phyloP scores from a whole-genome alignment of 176 grass and related monocot genomes.

The Pontederia crassipes region DNA sequence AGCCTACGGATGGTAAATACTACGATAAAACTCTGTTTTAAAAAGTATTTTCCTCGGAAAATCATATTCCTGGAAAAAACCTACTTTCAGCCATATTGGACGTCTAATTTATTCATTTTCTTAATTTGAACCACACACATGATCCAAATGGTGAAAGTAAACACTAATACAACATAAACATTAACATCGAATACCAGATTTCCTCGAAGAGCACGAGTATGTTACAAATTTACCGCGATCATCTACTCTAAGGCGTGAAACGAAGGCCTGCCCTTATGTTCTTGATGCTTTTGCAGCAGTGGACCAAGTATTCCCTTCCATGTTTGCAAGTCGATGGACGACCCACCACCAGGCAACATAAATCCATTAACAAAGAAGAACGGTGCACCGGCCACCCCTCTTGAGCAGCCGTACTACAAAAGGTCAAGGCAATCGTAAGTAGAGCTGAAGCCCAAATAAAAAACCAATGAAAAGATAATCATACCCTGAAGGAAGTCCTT shows the following conservation, averaged over 20 bases:
- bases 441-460: neutral
- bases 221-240: neutral
- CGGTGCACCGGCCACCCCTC: conserved; percentile 57
- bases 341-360: conserved; percentile 54
- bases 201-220: neutral
- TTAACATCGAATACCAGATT: no score
- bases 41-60: no score
- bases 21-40: no score
- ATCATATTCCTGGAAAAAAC: no score
- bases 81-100: no score
- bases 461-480: neutral
- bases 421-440: neutral
- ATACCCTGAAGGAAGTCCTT: conserved; percentile 75
- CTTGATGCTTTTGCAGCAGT: conserved; percentile 25
- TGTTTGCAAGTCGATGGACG: conserved; percentile 44
- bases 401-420: conserved; percentile 74
- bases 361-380: conserved; percentile 97
- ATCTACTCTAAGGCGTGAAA: neutral
- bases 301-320: conserved; percentile 61
- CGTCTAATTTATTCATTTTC: no score
- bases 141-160: no score
- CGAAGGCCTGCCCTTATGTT: neutral
- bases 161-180: no score
- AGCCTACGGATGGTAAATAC: no score
- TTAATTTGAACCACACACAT: no score